These are phyloP conservation scores for Rhodotorula graminis DNA, from an alignment of 768 basidiomycete species.

Conservation along the genomic window DNA sequence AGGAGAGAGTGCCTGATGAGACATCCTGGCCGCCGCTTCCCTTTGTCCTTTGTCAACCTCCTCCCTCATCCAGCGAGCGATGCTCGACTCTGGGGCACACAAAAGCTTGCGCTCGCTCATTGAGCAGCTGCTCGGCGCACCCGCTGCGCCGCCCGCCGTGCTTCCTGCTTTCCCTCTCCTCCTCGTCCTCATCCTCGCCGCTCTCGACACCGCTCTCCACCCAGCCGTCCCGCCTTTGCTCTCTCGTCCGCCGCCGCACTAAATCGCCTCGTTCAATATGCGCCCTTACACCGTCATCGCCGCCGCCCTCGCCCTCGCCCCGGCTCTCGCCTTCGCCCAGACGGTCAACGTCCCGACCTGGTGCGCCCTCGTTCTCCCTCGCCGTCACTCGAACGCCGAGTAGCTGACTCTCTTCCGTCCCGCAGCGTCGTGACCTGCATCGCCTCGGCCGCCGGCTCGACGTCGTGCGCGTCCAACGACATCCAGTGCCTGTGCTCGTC, in stretches of 20 bases:
- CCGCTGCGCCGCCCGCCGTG: neutral
- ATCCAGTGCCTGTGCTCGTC: constrained; percentile 20
- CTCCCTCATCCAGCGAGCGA: too few species aligned
- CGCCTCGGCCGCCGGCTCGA: neutral
- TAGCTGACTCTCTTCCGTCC: neutral
- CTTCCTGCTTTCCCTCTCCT: neutral
- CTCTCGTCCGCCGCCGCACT: too few species aligned
- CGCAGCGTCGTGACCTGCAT: constrained; percentile 26
- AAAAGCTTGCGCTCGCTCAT: neutral
- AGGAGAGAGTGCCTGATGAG: too few species aligned
- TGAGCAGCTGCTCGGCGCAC: neutral
- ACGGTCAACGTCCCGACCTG: constrained; percentile 3
- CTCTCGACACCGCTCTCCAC: too few species aligned
- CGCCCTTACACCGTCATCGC: constrained; percentile 26
- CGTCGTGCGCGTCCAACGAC: constrained; percentile 21
- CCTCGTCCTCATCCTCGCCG: neutral
- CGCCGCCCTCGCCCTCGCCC: constrained; percentile 18
- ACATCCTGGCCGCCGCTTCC: neutral
- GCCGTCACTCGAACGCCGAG: too few species aligned
- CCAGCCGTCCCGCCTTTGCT: too few species aligned
- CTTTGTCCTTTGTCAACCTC: neutral
- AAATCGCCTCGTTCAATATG: neutral
- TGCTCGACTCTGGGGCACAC: neutral
- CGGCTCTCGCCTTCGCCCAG: constrained; percentile 19
- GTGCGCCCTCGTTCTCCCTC: neutral